These are phyloP conservation scores for Phalaenopsis hybrid DNA, from an alignment of 116 monocot species.

Conservation along the genomic window DNA sequence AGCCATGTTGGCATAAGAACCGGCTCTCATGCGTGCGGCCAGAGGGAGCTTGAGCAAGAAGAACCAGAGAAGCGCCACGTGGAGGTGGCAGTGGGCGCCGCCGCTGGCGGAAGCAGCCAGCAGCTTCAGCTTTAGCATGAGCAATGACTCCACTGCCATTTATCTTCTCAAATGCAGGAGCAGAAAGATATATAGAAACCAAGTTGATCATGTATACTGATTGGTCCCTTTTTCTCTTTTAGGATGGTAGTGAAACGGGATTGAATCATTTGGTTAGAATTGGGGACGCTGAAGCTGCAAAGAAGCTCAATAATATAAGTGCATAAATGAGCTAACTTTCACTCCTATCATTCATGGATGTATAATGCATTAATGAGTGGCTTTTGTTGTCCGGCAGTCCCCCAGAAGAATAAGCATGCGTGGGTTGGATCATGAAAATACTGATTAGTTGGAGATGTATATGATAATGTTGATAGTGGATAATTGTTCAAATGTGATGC, in stretches of 20 bases:
- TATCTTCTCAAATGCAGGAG: background rate
- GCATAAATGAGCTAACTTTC: background rate
- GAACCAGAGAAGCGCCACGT: slow-evolving; percentile 23
- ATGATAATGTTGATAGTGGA: no score
- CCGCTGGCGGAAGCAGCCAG: slow-evolving; percentile 13
- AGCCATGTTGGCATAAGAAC: slow-evolving; percentile 11
- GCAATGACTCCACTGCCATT: slow-evolving; percentile 21
- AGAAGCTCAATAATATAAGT: slow-evolving; percentile 5
- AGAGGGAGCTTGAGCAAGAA: slow-evolving; percentile 31
- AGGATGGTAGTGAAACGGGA: background rate
- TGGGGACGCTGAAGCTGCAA: background rate
- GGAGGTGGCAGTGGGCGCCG: slow-evolving; percentile 23
- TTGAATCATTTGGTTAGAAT: background rate
- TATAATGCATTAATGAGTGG: background rate
- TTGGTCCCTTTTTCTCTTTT: background rate
- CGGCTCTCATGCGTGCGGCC: slow-evolving; percentile 7
- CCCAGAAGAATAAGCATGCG: no score
- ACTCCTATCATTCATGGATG: background rate
- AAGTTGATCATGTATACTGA: background rate
- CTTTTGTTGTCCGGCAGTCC: background rate
- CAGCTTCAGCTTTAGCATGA: slow-evolving; percentile 30
- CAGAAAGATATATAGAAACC: background rate
- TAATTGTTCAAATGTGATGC: no score
- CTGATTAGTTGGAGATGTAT: no score
- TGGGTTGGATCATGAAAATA: no score